These are phyloP conservation scores for Dactylis glomerata DNA, from an alignment of 176 grass and related monocot species.

Conservation along the genomic window DNA sequence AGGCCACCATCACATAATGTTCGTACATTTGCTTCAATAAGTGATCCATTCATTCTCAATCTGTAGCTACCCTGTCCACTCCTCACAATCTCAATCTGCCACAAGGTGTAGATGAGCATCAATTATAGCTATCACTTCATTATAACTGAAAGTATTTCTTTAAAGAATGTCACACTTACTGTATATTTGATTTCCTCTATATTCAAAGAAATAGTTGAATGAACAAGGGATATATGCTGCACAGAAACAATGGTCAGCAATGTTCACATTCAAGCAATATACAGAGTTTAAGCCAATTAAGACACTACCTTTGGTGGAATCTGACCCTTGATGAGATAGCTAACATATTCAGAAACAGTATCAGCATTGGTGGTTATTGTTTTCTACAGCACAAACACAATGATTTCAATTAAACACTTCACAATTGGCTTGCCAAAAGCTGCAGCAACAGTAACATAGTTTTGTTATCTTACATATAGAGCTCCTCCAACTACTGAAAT, in stretches of 20 bases:
- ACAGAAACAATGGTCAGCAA: conserved; percentile 22
- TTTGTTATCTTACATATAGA: conserved; percentile 73
- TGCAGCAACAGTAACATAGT: not conserved
- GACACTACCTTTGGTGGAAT: conserved; percentile 92
- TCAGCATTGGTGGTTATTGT: conserved; percentile 66
- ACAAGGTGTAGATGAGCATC: conserved; percentile 19
- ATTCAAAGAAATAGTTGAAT: conserved; percentile 78
- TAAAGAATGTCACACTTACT: conserved; percentile 49
- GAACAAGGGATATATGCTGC: conserved; percentile 98
- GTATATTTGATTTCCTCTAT: conserved; percentile 96
- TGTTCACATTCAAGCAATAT: conserved; percentile 23
- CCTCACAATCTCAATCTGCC: conserved; percentile 78
- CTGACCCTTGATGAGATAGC: conserved; percentile 92
- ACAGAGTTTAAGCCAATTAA: conserved; percentile 26
- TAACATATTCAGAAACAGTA: conserved; percentile 79
- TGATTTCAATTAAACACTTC: conserved; percentile 21
- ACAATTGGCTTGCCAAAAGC: not conserved
- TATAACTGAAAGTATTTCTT: not conserved
- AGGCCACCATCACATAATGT: conserved; percentile 88
- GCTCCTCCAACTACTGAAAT: conserved; percentile 91
- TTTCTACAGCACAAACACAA: conserved; percentile 72
- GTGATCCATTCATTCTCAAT: conserved; percentile 72
- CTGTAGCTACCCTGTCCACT: conserved; percentile 75
- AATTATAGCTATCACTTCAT: conserved; percentile 12
- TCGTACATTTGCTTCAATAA: conserved; percentile 81